These are phyloP conservation scores for Plasmopara halstedii DNA, from an alignment of 352 stramenopile species.

Conservation along the genomic window DNA sequence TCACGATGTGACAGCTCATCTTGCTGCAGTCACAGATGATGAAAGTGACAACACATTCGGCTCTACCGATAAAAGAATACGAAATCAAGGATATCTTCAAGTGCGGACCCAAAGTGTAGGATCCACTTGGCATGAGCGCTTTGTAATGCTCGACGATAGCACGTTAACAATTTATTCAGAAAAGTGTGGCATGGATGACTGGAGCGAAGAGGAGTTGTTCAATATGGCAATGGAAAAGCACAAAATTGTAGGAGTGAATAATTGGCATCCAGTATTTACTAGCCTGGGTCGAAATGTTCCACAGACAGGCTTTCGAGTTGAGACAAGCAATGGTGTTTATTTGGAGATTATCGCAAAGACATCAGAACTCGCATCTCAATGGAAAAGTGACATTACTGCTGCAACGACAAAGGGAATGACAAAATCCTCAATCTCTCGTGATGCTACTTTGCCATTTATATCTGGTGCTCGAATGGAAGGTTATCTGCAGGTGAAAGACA, in stretches of 20 bases:
- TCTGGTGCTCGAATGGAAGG: slow-evolving; percentile 60
- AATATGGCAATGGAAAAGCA: slow-evolving; percentile 37
- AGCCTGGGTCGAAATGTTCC: slow-evolving; percentile 10
- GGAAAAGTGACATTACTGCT: slow-evolving; percentile 23
- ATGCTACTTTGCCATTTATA: slow-evolving; percentile 50
- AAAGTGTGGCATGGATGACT: slow-evolving; percentile 19
- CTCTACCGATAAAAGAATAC: not conserved
- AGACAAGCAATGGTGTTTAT: slow-evolving; percentile 51
- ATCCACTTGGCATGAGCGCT: slow-evolving; percentile 45
- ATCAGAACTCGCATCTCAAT: slow-evolving; percentile 30
- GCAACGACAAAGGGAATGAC: slow-evolving; percentile 18
- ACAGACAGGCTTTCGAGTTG: slow-evolving; percentile 43
- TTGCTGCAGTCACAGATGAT: slow-evolving; percentile 3
- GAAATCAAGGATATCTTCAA: slow-evolving; percentile 33
- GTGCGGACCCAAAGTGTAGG: slow-evolving; percentile 40
- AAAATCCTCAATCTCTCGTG: slow-evolving; percentile 20
- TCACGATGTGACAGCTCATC: slow-evolving; percentile 37
- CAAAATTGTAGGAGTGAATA: slow-evolving; percentile 37
- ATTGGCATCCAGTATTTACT: slow-evolving; percentile 41
- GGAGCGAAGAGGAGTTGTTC: slow-evolving; percentile 1
- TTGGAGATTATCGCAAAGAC: slow-evolving; percentile 41
- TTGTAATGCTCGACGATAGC: slow-evolving; percentile 29
- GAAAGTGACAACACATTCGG: not conserved
- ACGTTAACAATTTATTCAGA: slow-evolving; percentile 31
- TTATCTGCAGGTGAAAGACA: slow-evolving; percentile 45